Evolutionary conservation across 2,329 filamentous ascomycete species (phyloP), one percentile per base, ranked within the genome.

Genomic region (Calonectria pseudoturangicola): DNA sequence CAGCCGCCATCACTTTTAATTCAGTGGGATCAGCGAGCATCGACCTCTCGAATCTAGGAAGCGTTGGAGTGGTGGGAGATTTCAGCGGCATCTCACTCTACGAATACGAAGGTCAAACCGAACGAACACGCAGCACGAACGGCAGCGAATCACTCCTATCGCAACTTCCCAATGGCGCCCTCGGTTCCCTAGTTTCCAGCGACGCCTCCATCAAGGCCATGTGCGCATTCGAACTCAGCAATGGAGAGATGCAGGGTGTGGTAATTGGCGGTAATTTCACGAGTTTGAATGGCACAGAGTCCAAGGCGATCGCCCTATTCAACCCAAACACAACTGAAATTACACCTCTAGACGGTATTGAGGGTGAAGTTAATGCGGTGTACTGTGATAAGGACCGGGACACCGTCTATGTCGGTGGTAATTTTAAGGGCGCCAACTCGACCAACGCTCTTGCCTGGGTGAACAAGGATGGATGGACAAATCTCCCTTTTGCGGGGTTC

Each of bases 241-340:
- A 94, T 83, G 93, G 94, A 75, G 89, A 88, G 7, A 85, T 93
- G 70, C 88, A 90, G n/a, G 93, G 93, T 48, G 90, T 98, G 33
- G 90, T 98, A 60, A 90, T 99, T 18, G 97, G 94, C 69, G 97
- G 97, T 60, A 98, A 98, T 86, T 99, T 99, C 82, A 98, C 97
- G 39, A 97, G 95, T 83, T 86, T 99, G 74, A 94, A 93, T 72
- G 92, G 92, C 71, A 89, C 93, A 70, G 87, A 94, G 80, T 95
- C 95, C 2, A 92, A 92, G 66, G 94, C 94, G 54, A 91, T 97
- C 70, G 97, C 96, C 28, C 83, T 97, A 58, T 95, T 96, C 85
- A 91, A 98, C 82, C 91, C 94, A 4, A 90, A 91, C 75, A 93
- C 92, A 5, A 91, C 91, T 54, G 84, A 89, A 45, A 88, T 98